Conservation (phyloP, 2,329 filamentous ascomycete species). For the Arthrobotrys megalospora region DNA sequence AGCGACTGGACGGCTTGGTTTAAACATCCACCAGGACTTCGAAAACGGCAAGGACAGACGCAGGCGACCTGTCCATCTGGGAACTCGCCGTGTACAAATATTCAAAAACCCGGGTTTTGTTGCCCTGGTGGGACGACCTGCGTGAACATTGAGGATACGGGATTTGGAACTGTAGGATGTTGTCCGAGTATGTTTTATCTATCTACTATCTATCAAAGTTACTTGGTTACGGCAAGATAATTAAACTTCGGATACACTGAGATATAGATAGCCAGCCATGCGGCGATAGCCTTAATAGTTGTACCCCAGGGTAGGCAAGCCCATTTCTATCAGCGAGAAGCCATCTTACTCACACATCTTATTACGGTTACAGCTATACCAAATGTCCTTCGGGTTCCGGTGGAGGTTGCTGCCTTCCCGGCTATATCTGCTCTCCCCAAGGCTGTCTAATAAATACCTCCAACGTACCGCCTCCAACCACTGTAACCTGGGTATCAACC, state of each 20-base stretch:
- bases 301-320: conserved; percentile 45
- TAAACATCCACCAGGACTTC: conserved; percentile 10
- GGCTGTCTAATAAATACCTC: conserved; percentile 47
- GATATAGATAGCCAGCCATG: conserved; percentile 44
- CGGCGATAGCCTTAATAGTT: conserved; percentile 35
- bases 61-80: conserved; percentile 76
- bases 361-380: conserved; percentile 23
- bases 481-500: conserved; percentile 31
- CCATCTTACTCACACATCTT: background rate
- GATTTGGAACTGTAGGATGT: conserved; percentile 80
- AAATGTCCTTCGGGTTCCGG: conserved; percentile 49
- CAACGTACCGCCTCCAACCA: conserved; percentile 7
- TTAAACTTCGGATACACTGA: background rate
- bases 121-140: conserved; percentile 79
- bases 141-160: conserved; percentile 75
- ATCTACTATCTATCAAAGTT: background rate
- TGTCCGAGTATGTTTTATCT: conserved; percentile 71
- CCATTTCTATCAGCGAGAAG: background rate
- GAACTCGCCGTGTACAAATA: conserved; percentile 76
- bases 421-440: conserved; percentile 55
- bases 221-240: background rate
- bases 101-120: conserved; percentile 80
- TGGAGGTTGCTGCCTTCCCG: conserved; percentile 55
- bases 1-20: conserved; percentile 30
- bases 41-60: conserved; percentile 70